phyloP scores from a whole-genome alignment of 768 basidiomycete species.

The Lentinula guzmanii region DNA sequence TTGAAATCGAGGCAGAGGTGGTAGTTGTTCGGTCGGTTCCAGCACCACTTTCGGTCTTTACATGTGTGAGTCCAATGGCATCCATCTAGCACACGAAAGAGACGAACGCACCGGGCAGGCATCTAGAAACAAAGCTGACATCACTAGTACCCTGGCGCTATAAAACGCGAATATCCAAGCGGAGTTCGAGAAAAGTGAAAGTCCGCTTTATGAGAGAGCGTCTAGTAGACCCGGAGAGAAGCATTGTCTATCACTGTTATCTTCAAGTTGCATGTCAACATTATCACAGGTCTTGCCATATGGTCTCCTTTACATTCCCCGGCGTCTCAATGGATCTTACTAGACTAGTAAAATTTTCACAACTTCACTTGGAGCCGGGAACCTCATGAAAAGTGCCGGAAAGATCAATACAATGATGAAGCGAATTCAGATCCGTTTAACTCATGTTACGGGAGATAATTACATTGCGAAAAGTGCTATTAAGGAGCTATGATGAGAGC shows the following conservation, averaged over 20 bases:
- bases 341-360: not conserved
- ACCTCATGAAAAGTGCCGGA: too few species aligned
- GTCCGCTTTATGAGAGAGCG: not conserved
- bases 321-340: not conserved
- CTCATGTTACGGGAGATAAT: not conserved
- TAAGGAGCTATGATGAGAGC: too few species aligned
- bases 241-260: not conserved
- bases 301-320: not conserved
- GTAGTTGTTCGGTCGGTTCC: slow-evolving; percentile 26
- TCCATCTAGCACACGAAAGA: too few species aligned
- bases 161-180: not conserved
- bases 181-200: not conserved
- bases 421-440: not conserved
- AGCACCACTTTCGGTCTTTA: not conserved
- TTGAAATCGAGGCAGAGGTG: slow-evolving; percentile 54
- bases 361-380: not conserved
- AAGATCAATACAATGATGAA: not conserved
- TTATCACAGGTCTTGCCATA: not conserved
- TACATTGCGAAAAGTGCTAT: not conserved
- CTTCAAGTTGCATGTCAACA: not conserved
- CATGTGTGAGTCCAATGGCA: not conserved
- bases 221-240: not conserved
- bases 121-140: not conserved
- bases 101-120: not conserved
- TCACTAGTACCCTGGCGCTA: not conserved